Percentiles rank a stretch among this genome's conserved stretches.
Evolutionary conservation across 2,329 filamentous ascomycete genomes (phyloP).

Genomic region (Exophiala viscosa): DNA sequence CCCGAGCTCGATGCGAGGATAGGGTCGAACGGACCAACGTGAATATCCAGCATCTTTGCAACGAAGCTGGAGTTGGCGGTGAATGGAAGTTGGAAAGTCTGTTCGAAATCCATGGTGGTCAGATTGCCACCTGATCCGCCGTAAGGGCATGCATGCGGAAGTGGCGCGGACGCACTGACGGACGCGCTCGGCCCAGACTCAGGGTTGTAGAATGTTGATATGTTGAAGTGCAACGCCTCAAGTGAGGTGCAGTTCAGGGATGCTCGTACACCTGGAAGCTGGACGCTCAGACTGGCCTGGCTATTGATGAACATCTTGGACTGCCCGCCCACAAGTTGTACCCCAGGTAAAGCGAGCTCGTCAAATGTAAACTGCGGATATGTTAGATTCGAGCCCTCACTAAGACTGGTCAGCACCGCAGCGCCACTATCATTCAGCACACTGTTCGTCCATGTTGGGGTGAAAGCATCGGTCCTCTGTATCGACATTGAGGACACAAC

Average conservation of each 20-base stretch:
- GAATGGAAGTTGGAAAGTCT: conserved; percentile 1
- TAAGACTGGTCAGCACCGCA: conserved; percentile 17
- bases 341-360: conserved; percentile 20
- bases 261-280: conserved; percentile 8
- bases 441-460: background rate
- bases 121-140: conserved; percentile 19
- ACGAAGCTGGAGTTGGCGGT: conserved; percentile 5
- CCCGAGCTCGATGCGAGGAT: conserved; percentile 8
- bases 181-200: background rate
- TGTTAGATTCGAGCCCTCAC: conserved; percentile 15
- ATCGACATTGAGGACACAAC: background rate
- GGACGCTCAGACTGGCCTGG: background rate
- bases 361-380: conserved; percentile 20
- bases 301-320: background rate
- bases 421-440: conserved; percentile 16
- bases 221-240: background rate
- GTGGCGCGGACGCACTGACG: background rate
- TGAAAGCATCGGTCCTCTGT: background rate
- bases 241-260: conserved; percentile 10
- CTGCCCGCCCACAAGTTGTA: background rate
- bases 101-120: conserved; percentile 3
- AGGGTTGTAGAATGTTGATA: conserved; percentile 5
- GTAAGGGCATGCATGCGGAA: conserved; percentile 3
- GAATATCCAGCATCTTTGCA: conserved; percentile 21
- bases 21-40: conserved; percentile 21